phyloP scores from a whole-genome alignment of 2,329 filamentous ascomycete genomes.

The Monosporascus sp. region DNA sequence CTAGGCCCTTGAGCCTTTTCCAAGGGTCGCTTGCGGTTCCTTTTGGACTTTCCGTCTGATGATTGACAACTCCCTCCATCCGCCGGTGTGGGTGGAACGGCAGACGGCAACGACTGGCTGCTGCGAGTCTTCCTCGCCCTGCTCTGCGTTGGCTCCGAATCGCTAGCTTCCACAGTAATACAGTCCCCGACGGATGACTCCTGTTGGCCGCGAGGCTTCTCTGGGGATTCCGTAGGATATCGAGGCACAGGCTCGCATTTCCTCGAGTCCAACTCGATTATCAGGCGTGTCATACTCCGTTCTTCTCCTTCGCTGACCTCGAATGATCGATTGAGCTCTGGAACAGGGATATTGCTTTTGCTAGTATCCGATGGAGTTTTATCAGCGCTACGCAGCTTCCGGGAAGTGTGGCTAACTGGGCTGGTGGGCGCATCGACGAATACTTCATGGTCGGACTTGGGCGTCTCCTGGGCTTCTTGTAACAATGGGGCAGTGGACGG shows the following conservation, averaged over 20 bases:
- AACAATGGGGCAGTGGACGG: constrained; percentile 7
- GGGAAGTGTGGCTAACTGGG: constrained; percentile 28
- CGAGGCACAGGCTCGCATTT: constrained; percentile 25
- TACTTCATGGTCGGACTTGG: constrained; percentile 40
- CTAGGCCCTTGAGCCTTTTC: constrained; percentile 15
- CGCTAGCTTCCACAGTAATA: constrained; percentile 16
- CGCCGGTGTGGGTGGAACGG: constrained; percentile 6
- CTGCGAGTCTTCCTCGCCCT: constrained; percentile 9
- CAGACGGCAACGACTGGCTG: constrained; percentile 5
- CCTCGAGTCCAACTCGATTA: constrained; percentile 44
- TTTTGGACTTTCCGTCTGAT: constrained; percentile 17
- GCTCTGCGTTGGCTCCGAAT: constrained; percentile 2
- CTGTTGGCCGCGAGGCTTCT: constrained; percentile 12
- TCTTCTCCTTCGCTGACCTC: constrained; percentile 37
- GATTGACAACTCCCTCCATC: constrained; percentile 13
- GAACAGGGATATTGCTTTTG: not conserved
- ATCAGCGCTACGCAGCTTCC: not conserved
- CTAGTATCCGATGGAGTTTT: not conserved
- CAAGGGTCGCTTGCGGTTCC: constrained; percentile 21
- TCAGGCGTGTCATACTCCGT: constrained; percentile 41
- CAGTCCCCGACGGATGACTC: constrained; percentile 11
- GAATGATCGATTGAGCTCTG: constrained; percentile 23
- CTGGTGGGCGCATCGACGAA: constrained; percentile 47
- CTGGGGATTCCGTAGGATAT: constrained; percentile 23
- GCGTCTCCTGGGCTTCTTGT: constrained; percentile 27